Base-by-base conservation (phyloP, 1,284 basidiomycete species). In the Ceratobasidium sp. region DNA sequence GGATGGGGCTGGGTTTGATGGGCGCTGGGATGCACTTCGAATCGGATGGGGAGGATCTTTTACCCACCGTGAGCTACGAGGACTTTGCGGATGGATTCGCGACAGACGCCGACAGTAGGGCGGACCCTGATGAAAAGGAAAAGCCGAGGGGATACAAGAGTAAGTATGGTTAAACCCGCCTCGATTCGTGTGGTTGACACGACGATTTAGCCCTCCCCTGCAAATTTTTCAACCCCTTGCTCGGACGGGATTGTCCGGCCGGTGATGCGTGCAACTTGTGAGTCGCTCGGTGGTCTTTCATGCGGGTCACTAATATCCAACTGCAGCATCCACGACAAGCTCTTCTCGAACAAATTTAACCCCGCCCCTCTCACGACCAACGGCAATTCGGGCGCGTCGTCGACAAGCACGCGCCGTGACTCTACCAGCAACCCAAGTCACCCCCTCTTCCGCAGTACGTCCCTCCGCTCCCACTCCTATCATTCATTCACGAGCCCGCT, bases 261-360 rank as follows among this genome's bases (percentile, higher is more conserved):
- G 59, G 59, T 7, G 71, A 63, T 22, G 71, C 59, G 14, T 73
- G 59, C 48, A 73, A 73, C 34, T 73, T 73, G 71, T 73, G 58
- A 62, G 71, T 63, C 22, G 8, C 29, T 8, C 46, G 11, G 6
- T 31, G 5, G 37, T 27, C 22, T 19, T 19, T 6, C 8, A 46
- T 16, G n/a, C 46, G 22, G n/a, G n/a, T 24, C 16, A 27, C n/a
- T 29, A 5, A 24, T 27, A 19, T 8, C 19, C 8, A 19, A 3
- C 7, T n/a, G 11, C 39, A 73, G 71, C 27, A 73, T 73, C 22
- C 71, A 73, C 34, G 71, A 73, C 49, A 62, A 73, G 24, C 27
- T 73, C 3, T 73, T 73, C 19, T 73, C 71, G 34, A 73, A 62
- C 58, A 63, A 53, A 14, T 46, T 49, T 27, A 59, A 59, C 34